A percentile compares a stretch with the other conserved stretches of the same genome.
phyloP scores from a whole-genome alignment of 768 basidiomycete species.

The Russula sp. region DNA sequence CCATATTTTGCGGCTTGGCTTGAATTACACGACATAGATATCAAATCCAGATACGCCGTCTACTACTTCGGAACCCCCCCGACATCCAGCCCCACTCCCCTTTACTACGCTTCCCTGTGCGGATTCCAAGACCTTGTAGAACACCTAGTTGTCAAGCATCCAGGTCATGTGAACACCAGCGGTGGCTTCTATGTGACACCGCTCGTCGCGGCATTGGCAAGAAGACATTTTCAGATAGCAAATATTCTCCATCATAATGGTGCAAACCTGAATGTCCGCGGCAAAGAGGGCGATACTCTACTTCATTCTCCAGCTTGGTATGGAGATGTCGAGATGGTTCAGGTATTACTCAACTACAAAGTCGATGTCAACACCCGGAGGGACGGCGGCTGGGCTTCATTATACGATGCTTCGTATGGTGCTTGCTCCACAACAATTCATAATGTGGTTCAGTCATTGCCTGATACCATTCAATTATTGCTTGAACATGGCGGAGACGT shows the following conservation, averaged over 20 bases:
- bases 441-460: neutral
- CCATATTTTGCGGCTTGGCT: neutral
- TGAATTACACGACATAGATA: neutral
- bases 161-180: too few species aligned
- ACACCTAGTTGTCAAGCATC: neutral
- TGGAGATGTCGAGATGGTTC: neutral
- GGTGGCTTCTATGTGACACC: neutral
- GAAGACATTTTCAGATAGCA: neutral
- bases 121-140: neutral
- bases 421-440: rapidly evolving
- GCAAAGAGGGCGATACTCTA: neutral
- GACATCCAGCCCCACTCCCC: neutral
- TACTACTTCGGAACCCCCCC: neutral
- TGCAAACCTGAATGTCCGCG: neutral
- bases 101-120: slow-evolving; percentile 1
- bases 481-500: neutral
- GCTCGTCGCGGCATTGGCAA: neutral
- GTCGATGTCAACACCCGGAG: neutral
- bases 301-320: neutral
- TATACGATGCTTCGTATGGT: neutral
- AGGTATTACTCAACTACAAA: neutral
- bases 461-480: neutral
- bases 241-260: neutral
- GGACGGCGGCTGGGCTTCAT: neutral
- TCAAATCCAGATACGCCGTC: too few species aligned